Conservation (phyloP, 352 stramenopile genomes). For the Phytophthora citrophthora region DNA sequence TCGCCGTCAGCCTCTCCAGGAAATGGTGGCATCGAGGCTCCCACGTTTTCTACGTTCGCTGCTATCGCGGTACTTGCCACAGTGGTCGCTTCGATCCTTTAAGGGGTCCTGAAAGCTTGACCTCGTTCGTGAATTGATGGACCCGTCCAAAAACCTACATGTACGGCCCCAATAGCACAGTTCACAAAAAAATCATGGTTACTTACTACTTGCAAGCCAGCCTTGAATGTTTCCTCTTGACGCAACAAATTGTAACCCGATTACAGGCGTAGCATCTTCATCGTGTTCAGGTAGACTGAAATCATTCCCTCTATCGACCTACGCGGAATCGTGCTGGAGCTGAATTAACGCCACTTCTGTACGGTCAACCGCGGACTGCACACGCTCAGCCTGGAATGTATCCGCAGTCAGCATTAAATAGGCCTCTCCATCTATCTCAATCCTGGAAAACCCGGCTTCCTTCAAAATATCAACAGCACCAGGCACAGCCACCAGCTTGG, state of each 20-base stretch:
- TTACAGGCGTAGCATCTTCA: slow-evolving; percentile 10
- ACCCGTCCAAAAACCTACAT: not conserved
- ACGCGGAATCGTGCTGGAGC: slow-evolving; percentile 57
- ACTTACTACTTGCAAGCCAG: slow-evolving; percentile 4
- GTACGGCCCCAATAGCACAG: not conserved
- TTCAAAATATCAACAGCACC: slow-evolving; percentile 63
- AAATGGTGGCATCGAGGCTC: slow-evolving; percentile 12
- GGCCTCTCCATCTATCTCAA: slow-evolving; percentile 49
- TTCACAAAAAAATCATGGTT: not conserved
- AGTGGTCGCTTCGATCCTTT: slow-evolving; percentile 23
- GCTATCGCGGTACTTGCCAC: slow-evolving; percentile 18
- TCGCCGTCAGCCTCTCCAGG: slow-evolving; percentile 1
- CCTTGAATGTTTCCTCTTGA: not conserved
- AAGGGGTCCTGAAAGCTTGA: slow-evolving; percentile 6
- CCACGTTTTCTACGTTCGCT: slow-evolving; percentile 18
- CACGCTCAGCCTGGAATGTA: slow-evolving; percentile 42
- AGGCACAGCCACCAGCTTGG: slow-evolving; percentile 64
- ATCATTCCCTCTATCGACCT: slow-evolving; percentile 18
- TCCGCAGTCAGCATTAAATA: slow-evolving; percentile 64
- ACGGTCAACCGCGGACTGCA: slow-evolving; percentile 65
- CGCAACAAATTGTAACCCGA: too few relatives aligned
- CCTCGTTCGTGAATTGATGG: not conserved
- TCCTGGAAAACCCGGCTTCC: slow-evolving; percentile 60
- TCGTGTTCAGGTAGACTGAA: slow-evolving; percentile 22
- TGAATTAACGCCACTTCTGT: slow-evolving; percentile 75